phyloP scores from a whole-genome alignment of 176 grass and related monocot species.

The Bolboschoenus planiculmis region DNA sequence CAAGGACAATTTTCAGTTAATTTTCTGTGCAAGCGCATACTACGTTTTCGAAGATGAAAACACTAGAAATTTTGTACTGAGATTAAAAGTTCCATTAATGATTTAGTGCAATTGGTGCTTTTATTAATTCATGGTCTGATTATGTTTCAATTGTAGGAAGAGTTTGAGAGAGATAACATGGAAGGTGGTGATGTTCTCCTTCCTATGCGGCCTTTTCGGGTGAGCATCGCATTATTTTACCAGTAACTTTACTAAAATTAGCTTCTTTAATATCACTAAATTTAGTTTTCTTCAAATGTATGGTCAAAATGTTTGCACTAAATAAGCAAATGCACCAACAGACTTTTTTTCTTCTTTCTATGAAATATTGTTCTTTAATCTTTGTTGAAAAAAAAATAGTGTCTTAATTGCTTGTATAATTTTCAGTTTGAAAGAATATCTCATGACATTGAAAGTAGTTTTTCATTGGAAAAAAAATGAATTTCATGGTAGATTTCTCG shows the following conservation, averaged over 20 bases:
- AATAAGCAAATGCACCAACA: neutral
- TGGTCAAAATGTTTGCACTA: neutral
- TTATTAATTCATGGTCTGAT: neutral
- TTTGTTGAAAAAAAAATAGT: neutral
- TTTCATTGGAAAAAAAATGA: neutral
- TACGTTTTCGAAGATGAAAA: neutral
- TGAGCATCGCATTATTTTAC: slow-evolving; percentile 6
- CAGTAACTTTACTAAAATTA: neutral
- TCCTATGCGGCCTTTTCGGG: slow-evolving; percentile 68
- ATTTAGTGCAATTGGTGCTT: neutral
- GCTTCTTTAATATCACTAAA: neutral
- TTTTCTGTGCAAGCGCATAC: neutral
- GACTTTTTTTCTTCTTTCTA: neutral
- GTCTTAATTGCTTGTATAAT: neutral
- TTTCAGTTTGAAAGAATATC: neutral
- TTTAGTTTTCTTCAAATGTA: neutral
- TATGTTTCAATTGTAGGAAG: slow-evolving; percentile 39
- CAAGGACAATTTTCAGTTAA: neutral
- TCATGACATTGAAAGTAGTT: neutral
- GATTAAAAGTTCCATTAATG: neutral
- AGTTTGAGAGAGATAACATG: slow-evolving; percentile 54
- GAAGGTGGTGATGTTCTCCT: slow-evolving; percentile 51
- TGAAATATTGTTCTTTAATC: neutral
- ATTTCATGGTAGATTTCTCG: too few species aligned
- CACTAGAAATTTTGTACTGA: neutral